Conservation (phyloP, 176 grass and related monocot species). For the Tuctoria greenei region DNA sequence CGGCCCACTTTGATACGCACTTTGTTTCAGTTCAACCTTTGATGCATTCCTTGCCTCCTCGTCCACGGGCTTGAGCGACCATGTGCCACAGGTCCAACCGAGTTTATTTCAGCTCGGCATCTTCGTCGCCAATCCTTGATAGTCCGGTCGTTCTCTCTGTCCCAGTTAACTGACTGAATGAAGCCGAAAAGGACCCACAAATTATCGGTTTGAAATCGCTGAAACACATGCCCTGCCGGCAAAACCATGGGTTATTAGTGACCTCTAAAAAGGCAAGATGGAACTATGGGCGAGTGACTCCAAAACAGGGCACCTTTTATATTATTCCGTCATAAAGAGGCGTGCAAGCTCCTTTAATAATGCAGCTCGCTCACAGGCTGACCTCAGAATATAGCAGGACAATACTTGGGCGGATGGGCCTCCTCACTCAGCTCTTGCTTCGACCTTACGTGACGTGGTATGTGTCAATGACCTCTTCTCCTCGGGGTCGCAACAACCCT, state of each 20-base stretch:
- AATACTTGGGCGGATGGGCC: neutral
- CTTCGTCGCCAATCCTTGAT: neutral
- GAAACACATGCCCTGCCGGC: neutral
- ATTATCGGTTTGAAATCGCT: neutral
- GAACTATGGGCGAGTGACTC: neutral
- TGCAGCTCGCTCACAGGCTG: constrained; percentile 13
- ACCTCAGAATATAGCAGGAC: neutral
- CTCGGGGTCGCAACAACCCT: neutral
- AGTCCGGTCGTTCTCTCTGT: neutral
- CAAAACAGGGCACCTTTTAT: neutral
- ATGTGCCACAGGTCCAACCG: neutral
- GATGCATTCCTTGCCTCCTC: too few relatives aligned
- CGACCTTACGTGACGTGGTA: constrained; percentile 11
- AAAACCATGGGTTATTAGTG: neutral
- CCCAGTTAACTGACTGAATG: neutral
- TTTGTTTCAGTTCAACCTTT: neutral
- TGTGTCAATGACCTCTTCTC: neutral
- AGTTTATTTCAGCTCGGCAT: neutral
- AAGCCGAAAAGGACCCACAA: neutral
- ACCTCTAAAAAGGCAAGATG: neutral
- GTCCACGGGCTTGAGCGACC: neutral
- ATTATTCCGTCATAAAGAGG: neutral
- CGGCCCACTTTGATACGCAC: neutral
- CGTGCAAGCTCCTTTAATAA: constrained; percentile 1
- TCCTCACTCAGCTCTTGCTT: constrained; percentile 25